A percentile compares a stretch with the other conserved stretches of the same genome.
Evolutionary conservation across 1,139 yeast genomes (phyloP).

Genomic region (Geotrichum cucujoidarum): DNA sequence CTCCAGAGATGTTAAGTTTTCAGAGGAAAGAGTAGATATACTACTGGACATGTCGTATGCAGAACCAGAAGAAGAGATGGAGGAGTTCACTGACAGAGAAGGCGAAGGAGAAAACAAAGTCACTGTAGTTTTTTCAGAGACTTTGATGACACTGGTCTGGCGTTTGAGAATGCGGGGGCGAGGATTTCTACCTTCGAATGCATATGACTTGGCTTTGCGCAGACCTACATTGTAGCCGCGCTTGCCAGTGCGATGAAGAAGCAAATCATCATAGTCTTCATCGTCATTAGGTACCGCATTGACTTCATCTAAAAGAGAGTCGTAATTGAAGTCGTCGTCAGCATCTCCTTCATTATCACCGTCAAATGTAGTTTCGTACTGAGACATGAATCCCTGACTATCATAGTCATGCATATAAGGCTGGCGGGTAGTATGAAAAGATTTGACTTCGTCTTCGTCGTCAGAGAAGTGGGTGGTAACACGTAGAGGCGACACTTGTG

Average conservation of each 20-base stretch:
- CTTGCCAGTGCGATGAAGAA: background rate
- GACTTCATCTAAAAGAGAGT: constrained; percentile 20
- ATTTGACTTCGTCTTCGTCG: constrained; percentile 1
- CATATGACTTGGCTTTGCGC: constrained; percentile 18
- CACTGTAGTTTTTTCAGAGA: constrained; percentile 12
- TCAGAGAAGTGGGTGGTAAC: constrained; percentile 5
- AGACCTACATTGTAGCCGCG: background rate
- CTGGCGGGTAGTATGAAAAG: constrained; percentile 1
- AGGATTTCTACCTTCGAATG: constrained; percentile 13
- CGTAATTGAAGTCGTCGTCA: constrained; percentile 16
- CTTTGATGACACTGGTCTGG: constrained; percentile 14
- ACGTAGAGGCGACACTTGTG: constrained; percentile 10
- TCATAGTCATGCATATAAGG: background rate
- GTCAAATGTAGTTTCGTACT: constrained; percentile 3
- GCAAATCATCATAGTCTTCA: constrained; percentile 13
- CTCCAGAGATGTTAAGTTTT: constrained; percentile 7
- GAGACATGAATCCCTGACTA: background rate
- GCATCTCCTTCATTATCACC: constrained; percentile 1
- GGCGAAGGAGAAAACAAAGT: constrained; percentile 18
- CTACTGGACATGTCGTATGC: constrained; percentile 2
- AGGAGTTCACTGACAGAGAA: constrained; percentile 9
- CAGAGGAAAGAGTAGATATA: constrained; percentile 11
- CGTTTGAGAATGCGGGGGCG: constrained; percentile 11
- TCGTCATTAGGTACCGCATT: constrained; percentile 17
- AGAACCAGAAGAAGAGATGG: constrained; percentile 10